Conservation (phyloP, 306 rosid genomes). For the Malus sieversii region DNA sequence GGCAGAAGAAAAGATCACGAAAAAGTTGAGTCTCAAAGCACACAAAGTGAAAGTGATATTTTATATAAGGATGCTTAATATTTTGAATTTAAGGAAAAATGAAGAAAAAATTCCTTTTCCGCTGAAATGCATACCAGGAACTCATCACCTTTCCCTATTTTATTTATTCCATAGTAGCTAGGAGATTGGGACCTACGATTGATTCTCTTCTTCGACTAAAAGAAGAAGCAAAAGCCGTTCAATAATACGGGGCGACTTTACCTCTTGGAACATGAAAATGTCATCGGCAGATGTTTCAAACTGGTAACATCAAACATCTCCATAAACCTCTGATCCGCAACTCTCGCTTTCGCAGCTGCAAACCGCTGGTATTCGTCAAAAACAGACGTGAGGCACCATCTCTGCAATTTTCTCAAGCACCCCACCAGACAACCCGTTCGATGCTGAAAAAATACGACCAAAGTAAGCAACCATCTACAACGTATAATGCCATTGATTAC, state of each 20-base stretch:
- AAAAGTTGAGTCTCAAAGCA: not conserved
- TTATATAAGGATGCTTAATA: not conserved
- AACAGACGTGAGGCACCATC: constrained; percentile 88
- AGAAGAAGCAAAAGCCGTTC: constrained; percentile 28
- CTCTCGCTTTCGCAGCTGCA: constrained; percentile 97
- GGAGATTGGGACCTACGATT: constrained; percentile 14
- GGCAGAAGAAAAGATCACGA: not conserved
- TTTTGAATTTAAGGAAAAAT: constrained; percentile 7
- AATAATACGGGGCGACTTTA: constrained; percentile 21
- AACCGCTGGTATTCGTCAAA: constrained; percentile 89
- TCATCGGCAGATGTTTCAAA: constrained; percentile 59
- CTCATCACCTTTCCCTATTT: constrained; percentile 50
- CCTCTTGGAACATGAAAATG: constrained; percentile 64
- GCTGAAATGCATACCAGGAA: constrained; percentile 41
- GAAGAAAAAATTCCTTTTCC: constrained; percentile 40
- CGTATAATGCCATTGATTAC: not conserved
- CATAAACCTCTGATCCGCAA: constrained; percentile 92
- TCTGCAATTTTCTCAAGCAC: constrained; percentile 84
- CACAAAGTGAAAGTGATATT: not conserved
- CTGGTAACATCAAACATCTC: constrained; percentile 85
- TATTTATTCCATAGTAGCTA: constrained; percentile 23
- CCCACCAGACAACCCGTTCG: constrained; percentile 99
- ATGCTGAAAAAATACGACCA: constrained; percentile 47
- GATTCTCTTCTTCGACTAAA: constrained; percentile 38
- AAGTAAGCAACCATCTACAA: constrained; percentile 10